Conservation (phyloP, 2,329 filamentous ascomycete genomes). For the Juglanconis oblonga region DNA sequence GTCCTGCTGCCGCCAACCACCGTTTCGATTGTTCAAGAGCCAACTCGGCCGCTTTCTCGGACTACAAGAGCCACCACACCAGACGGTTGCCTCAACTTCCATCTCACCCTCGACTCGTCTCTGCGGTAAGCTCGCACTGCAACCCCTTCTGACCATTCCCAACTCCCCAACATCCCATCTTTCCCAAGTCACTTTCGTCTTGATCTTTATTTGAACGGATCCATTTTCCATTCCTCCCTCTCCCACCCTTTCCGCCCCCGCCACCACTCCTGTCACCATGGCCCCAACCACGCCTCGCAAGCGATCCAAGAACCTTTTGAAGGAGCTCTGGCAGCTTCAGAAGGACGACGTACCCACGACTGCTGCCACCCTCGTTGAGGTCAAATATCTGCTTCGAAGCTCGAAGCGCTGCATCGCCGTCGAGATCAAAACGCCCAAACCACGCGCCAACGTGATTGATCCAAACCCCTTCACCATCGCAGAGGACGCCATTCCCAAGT, state of each 20-base stretch:
- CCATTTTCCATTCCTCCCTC: neutral
- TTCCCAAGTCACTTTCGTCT: neutral
- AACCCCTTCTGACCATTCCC: neutral
- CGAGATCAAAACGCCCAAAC: conserved; percentile 6
- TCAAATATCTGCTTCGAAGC: conserved; percentile 24
- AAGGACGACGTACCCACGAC: conserved; percentile 24
- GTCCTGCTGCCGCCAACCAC: neutral
- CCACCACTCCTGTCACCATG: neutral
- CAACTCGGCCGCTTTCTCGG: neutral
- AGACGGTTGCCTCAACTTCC: neutral
- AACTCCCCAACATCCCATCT: neutral
- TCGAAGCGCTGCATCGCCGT: conserved; percentile 7
- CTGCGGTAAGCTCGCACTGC: neutral
- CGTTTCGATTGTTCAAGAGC: too few species aligned
- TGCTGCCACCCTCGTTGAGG: conserved; percentile 23
- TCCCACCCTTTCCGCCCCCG: neutral
- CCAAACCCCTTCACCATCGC: conserved; percentile 14
- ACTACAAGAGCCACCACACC: neutral
- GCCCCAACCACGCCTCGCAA: conserved; percentile 11
- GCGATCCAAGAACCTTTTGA: conserved; percentile 15
- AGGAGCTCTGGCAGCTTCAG: conserved; percentile 24
- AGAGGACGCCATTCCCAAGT: conserved; percentile 27
- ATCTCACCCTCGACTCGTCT: neutral
- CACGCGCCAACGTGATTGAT: conserved; percentile 22
- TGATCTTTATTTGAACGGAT: neutral